Conservation (phyloP, 345 rosid genomes). For the Rhizophora apiculata region DNA sequence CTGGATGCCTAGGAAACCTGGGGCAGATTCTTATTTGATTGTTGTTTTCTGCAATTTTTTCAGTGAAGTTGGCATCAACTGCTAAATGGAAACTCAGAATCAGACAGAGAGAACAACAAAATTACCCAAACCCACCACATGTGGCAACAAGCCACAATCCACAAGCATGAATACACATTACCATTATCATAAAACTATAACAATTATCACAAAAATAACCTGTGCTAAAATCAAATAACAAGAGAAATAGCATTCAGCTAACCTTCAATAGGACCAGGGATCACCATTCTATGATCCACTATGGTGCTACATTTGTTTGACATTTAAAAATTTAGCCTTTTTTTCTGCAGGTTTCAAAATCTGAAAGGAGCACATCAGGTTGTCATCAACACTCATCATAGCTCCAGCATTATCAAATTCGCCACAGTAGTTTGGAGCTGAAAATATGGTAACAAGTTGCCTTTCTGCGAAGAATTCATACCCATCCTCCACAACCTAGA, state of each 20-base stretch:
- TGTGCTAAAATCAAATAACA: not conserved
- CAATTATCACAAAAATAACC: not conserved
- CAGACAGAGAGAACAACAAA: not conserved
- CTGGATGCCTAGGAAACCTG: not conserved
- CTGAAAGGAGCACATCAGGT: slow-evolving; percentile 93
- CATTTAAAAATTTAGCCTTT: slow-evolving; percentile 30
- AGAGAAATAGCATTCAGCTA: slow-evolving; percentile 12
- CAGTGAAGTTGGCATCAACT: not conserved
- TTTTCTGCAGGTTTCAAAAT: slow-evolving; percentile 84
- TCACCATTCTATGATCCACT: not conserved
- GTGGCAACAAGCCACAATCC: not conserved
- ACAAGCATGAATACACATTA: not conserved
- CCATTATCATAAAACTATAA: not conserved
- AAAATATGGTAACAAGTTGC: slow-evolving; percentile 88
- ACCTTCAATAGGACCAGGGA: slow-evolving; percentile 26
- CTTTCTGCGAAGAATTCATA: slow-evolving; percentile 96
- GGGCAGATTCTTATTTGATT: not conserved
- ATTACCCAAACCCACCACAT: not conserved
- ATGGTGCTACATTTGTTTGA: slow-evolving; percentile 41
- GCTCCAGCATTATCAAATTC: slow-evolving; percentile 99
- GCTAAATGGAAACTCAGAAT: not conserved
- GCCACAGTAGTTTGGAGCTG: slow-evolving; percentile 96
- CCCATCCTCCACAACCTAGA: slow-evolving; percentile 95
- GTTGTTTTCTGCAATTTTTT: not conserved
- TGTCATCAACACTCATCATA: slow-evolving; percentile 87